Evolutionary conservation across 2,329 filamentous ascomycete genomes (phyloP).

Genomic region (Colletotrichum sp.): DNA sequence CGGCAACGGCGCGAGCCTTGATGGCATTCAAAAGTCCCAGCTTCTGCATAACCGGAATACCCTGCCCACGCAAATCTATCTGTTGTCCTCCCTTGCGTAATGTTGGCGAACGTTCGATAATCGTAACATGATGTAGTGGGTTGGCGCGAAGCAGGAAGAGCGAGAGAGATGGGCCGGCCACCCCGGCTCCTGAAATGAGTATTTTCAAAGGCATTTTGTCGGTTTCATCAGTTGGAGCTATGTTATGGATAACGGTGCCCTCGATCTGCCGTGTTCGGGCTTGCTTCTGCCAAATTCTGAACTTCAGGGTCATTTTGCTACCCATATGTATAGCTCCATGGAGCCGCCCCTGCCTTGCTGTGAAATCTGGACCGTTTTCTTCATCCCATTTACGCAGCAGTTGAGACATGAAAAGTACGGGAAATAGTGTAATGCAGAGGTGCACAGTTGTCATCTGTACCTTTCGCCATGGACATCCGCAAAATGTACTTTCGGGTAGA

Average conservation of each 20-base stretch:
- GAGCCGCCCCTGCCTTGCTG: background rate
- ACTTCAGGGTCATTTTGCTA: background rate
- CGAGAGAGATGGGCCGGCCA: slow-evolving; percentile 40
- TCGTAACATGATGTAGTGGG: slow-evolving; percentile 39
- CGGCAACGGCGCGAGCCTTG: slow-evolving; percentile 41
- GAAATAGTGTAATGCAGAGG: background rate
- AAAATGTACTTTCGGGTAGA: background rate
- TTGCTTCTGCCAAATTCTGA: background rate
- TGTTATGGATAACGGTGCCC: background rate
- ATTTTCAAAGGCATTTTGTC: slow-evolving; percentile 22
- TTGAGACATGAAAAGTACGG: background rate
- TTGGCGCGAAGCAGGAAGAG: slow-evolving; percentile 25
- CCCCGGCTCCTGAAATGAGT: slow-evolving; percentile 43
- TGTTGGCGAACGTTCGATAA: slow-evolving; percentile 43
- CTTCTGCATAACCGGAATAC: slow-evolving; percentile 39
- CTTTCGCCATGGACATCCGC: background rate
- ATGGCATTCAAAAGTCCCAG: slow-evolving; percentile 43
- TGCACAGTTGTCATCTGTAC: background rate
- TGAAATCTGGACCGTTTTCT: background rate
- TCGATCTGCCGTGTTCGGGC: background rate
- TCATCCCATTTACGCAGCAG: background rate
- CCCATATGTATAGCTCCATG: background rate
- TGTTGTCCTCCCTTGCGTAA: slow-evolving; percentile 47
- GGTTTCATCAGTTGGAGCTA: background rate
- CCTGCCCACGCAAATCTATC: slow-evolving; percentile 48